Percentiles rank a stretch among this genome's conserved stretches.
phyloP scores from a whole-genome alignment of 805 yeast species.

The Peterozyma toletana region DNA sequence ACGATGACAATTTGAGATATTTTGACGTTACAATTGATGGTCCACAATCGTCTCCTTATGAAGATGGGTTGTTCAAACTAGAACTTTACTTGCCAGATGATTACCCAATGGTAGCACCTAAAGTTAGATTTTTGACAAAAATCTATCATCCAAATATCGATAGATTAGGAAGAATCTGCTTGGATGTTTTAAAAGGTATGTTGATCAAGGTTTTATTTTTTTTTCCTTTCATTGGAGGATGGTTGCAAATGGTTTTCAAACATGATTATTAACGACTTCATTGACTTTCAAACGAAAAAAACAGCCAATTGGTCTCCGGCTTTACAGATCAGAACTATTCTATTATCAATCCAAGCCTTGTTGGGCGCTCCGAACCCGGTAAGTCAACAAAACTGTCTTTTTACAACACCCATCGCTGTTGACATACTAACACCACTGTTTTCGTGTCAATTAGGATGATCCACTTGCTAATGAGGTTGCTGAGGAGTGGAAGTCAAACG shows the following conservation, averaged over 20 bases:
- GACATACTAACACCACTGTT: background rate
- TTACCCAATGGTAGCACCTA: conserved; percentile 98
- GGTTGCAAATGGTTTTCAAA: background rate
- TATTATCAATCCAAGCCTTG: conserved; percentile 87
- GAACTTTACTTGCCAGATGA: conserved; percentile 93
- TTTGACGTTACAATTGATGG: conserved; percentile 91
- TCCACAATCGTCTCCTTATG: conserved; percentile 87
- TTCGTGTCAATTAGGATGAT: conserved; percentile 46
- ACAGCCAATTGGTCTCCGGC: conserved; percentile 95
- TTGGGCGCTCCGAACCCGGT: conserved; percentile 90
- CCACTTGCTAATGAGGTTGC: conserved; percentile 98
- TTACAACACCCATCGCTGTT: background rate
- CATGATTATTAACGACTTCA: background rate
- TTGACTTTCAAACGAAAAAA: background rate
- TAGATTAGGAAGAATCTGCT: conserved; percentile 88
- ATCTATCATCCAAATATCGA: conserved; percentile 97
- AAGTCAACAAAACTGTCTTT: background rate
- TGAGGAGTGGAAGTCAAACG: conserved; percentile 89
- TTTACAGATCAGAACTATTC: conserved; percentile 85
- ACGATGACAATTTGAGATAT: conserved; percentile 88
- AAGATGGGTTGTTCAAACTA: conserved; percentile 66
- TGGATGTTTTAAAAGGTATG: conserved; percentile 77
- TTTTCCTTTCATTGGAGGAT: background rate
- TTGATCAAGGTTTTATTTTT: background rate
- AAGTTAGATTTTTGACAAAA: conserved; percentile 86